Conservation (phyloP, 176 grass and related monocot species). For the Musa schizocarpa region DNA sequence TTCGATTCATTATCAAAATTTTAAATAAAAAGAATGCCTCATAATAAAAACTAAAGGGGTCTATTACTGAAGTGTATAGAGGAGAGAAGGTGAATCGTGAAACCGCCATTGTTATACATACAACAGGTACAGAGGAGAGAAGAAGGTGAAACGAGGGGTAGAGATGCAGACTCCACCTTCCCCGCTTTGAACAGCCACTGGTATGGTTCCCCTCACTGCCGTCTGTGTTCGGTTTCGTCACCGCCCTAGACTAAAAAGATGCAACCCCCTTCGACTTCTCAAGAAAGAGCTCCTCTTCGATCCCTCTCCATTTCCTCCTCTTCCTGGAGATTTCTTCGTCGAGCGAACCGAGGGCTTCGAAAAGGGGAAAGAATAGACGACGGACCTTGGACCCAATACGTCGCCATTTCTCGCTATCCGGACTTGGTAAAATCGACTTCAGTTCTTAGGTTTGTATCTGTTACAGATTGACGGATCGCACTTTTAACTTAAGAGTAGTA, state of each 20-base stretch:
- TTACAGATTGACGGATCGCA: neutral
- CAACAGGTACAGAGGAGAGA: neutral
- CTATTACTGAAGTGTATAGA: no score
- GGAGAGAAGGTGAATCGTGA: no score
- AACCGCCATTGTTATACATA: no score
- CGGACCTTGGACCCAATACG: neutral
- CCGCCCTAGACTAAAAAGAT: neutral
- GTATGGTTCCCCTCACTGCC: neutral
- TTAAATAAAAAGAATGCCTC: no score
- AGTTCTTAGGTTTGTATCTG: neutral
- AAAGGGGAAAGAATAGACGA: neutral
- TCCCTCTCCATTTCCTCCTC: neutral
- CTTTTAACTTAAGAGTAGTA: neutral
- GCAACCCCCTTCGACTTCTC: neutral
- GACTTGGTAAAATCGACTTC: neutral
- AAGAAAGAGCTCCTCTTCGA: neutral
- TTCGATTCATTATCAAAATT: no score
- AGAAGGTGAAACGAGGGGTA: neutral
- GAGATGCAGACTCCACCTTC: slow-evolving; percentile 1
- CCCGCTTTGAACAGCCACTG: neutral
- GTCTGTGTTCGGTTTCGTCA: neutral
- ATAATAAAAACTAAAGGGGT: no score
- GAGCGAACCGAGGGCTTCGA: neutral
- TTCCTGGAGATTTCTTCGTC: neutral
- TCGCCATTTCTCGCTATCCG: neutral